Base-by-base conservation (phyloP, 768 basidiomycete genomes). In the Rhodotorula graminis region DNA sequence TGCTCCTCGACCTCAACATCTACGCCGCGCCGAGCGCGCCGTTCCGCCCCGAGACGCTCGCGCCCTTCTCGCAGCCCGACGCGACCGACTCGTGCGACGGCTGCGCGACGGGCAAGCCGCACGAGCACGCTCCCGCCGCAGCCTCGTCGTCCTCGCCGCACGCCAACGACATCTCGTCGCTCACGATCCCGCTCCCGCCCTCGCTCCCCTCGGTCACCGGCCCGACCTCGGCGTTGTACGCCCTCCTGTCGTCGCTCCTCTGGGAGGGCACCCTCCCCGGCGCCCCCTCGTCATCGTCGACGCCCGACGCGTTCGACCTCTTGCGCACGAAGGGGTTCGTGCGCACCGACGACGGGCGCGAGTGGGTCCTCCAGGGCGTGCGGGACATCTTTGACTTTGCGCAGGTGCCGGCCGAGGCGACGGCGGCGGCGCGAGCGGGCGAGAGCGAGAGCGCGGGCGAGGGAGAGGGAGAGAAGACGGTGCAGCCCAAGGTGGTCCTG, bases 291-390 rank as follows among this genome's bases (percentile, higher is more conserved):
- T 9, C 29, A 40, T 18, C 52, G n/a, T 1, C 31, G 57, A 37
- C 55, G 37, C 56, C 53, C 23, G 15, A 11, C 46, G 29, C 65
- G 47, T 66, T 92, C 53, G 86, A 88, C 65, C 85, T 96, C 10
- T 82, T 99, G 29, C 87, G 96, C 25, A 91, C 92, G 78, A 98
- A 99, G 80, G 95, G 94, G 15, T 83, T 93, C 29, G 88, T 95
- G 2, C 31, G 49, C 14, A 67, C 69, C 12, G 40, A 21, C 74
- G 80, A 77, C 80, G 27, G 82, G 84, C 18, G 64, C 84, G 86
- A 67, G 85, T 88, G 76, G 86, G 72, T 98, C 65, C 82, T 99
- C 58, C 96, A 99, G 79, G 96, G 94, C 5, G 96, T 99, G 21
- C 84, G 91, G 75, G 91, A 84, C 76, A 85, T 97, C 80, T 99